These are phyloP conservation scores for Fagopyrum homotropicum DNA, from an alignment of 148 eudicot species.

Conservation along the genomic window DNA sequence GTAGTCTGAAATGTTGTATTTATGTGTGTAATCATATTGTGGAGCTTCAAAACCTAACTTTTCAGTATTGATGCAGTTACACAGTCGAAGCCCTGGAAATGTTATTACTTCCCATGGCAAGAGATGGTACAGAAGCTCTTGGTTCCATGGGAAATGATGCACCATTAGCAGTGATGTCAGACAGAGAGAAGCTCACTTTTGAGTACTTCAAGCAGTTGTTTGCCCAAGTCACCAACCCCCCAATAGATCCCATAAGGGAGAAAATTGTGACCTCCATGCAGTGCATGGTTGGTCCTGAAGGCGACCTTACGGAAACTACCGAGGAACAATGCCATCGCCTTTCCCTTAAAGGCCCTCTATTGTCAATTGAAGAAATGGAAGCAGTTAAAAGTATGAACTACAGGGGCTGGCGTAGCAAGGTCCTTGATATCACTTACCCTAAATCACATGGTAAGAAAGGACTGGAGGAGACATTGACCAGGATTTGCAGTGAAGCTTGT, in stretches of 20 bases:
- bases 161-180: constrained; percentile 98
- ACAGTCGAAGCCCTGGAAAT: constrained; percentile 86
- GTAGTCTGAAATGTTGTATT: background rate
- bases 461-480: constrained; percentile 84
- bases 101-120: constrained; percentile 96
- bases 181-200: constrained; percentile 88
- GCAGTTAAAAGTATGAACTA: constrained; percentile 91
- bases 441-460: constrained; percentile 70
- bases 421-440: constrained; percentile 82
- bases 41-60: background rate
- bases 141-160: constrained; percentile 99
- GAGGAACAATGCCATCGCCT: constrained; percentile 95
- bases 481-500: constrained; percentile 82
- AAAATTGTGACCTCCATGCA: constrained; percentile 97
- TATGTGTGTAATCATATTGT: background rate
- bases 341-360: constrained; percentile 86
- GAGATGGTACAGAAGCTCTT: constrained; percentile 92
- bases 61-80: constrained; percentile 42
- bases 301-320: constrained; percentile 95
- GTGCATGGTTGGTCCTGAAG: constrained; percentile 99
- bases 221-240: constrained; percentile 99
- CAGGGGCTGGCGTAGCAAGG: constrained; percentile 95
- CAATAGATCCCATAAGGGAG: constrained; percentile 96
- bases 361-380: constrained; percentile 83
- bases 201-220: constrained; percentile 99